phyloP scores from a whole-genome alignment of 2,329 filamentous ascomycete genomes.

The Paracoccidioides brasiliensis region DNA sequence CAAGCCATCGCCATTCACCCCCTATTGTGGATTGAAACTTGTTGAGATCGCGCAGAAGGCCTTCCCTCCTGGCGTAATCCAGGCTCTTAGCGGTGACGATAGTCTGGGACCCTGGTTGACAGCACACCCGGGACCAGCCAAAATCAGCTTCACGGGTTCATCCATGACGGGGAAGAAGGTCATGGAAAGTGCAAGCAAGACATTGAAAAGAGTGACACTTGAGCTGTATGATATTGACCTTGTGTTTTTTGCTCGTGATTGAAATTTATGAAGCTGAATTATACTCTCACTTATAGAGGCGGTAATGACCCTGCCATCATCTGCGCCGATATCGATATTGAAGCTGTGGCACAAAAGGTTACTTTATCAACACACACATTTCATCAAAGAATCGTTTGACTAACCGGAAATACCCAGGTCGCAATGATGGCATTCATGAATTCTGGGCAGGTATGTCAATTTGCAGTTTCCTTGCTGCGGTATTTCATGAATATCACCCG shows the following conservation, averaged over 20 bases:
- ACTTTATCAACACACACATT: background rate
- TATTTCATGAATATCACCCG: background rate
- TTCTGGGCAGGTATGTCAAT: slow-evolving; percentile 29
- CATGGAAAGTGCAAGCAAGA: slow-evolving; percentile 38
- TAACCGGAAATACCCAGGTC: slow-evolving; percentile 18
- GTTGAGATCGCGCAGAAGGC: slow-evolving; percentile 37
- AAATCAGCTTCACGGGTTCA: slow-evolving; percentile 48
- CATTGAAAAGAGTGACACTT: slow-evolving; percentile 42
- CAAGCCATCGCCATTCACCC: slow-evolving; percentile 44
- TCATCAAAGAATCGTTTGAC: background rate
- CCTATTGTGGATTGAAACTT: slow-evolving; percentile 40
- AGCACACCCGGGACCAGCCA: slow-evolving; percentile 41
- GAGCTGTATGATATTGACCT: slow-evolving; percentile 21
- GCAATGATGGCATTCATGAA: slow-evolving; percentile 40
- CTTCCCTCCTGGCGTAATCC: slow-evolving; percentile 45
- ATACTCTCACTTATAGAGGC: slow-evolving; percentile 19
- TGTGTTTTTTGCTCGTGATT: background rate
- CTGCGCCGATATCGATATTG: slow-evolving; percentile 41
- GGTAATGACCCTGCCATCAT: slow-evolving; percentile 46
- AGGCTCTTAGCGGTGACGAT: slow-evolving; percentile 43
- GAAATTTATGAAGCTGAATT: background rate
- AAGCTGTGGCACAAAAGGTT: slow-evolving; percentile 30
- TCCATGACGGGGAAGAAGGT: slow-evolving; percentile 39
- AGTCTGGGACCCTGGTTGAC: slow-evolving; percentile 43
- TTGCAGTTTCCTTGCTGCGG: background rate